Base-by-base conservation (phyloP, 768 basidiomycete species). In the Rhizopogon roseolus region DNA sequence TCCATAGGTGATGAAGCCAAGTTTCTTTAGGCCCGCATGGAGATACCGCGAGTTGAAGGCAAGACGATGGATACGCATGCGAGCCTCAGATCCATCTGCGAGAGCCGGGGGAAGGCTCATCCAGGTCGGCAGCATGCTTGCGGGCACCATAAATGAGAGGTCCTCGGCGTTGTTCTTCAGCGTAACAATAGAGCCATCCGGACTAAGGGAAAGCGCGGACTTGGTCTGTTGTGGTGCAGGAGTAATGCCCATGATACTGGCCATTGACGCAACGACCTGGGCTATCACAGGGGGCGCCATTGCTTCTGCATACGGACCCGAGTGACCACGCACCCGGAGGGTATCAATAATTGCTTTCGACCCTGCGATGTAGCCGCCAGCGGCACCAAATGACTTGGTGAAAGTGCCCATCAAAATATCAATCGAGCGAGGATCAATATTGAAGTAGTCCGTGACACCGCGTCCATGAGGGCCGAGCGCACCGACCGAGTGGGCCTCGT, bases 331-430 rank as follows among this genome's bases (percentile, higher is more conserved):
- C 27, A 93, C 62, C 13, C 95, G 89, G 7, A 99, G 79, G 5
- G 84, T 77, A 59, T 93, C 86, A 59, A 98, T 86, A 55, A 96
- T 73, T 1, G 75, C 68, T 63, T 91, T 94, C 61, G 73, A 82
- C 6, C 94, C 95, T 3, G 94, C 81, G 57, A 99, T 86, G 72
- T 99, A 98, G 3, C 97, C 96, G 43, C 96, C 96, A 0, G 94
- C 88, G 0, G 93, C 90, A 51, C 92, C 93, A 62, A 96, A 95
- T 0, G 90, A 92, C 69, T 92, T 93, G 27, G 96, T 99, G 70
- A 99, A 96, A 0, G 97, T 99, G 46, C 97, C 97, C 97, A 99
- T 99, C 56, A 97, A 82, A 57, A 99, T 79, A 65, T 99, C 97
- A 57, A 98, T 80, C 9, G 78, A 77, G 2, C 80, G 77, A 9